phyloP scores from a whole-genome alignment of 805 yeast species.

The Starmerella vaccinii region DNA sequence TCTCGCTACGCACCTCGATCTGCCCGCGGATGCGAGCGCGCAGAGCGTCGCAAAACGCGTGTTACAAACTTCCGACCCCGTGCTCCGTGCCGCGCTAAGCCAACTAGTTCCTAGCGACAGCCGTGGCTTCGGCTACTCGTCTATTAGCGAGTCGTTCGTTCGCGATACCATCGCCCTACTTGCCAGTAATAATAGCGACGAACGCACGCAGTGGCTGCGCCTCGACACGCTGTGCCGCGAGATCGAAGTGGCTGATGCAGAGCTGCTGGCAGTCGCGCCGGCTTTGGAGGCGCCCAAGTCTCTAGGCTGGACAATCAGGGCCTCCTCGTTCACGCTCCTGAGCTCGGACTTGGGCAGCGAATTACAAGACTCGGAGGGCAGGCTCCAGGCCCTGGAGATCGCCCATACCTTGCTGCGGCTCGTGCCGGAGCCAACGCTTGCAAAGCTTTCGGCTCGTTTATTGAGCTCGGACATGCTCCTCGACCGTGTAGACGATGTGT shows the following conservation, averaged over 20 bases:
- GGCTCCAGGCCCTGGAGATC: background rate
- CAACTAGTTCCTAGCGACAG: background rate
- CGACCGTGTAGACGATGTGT: conserved; percentile 9
- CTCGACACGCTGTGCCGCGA: conserved; percentile 67
- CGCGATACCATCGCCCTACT: background rate
- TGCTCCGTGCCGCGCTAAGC: background rate
- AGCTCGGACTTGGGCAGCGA: background rate
- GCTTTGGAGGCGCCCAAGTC: conserved; percentile 1
- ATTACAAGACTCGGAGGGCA: background rate
- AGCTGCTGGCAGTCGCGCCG: conserved; percentile 43
- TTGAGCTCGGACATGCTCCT: conserved; percentile 10
- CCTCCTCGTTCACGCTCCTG: conserved; percentile 9
- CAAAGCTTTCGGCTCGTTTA: background rate
- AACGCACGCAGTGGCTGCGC: conserved; percentile 53
- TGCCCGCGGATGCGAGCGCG: conserved; percentile 1
- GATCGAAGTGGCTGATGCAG: conserved; percentile 48
- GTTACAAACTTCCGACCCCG: background rate
- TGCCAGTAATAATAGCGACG: conserved; percentile 20
- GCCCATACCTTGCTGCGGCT: conserved; percentile 3
- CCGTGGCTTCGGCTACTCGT: background rate
- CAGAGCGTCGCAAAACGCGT: background rate
- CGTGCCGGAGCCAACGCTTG: conserved; percentile 1
- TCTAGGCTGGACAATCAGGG: conserved; percentile 19
- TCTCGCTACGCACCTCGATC: conserved; percentile 4
- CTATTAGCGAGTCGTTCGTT: background rate